These are phyloP conservation scores for Sclerotinia spermophila DNA, from an alignment of 2,329 filamentous ascomycete genomes.

Conservation along the genomic window DNA sequence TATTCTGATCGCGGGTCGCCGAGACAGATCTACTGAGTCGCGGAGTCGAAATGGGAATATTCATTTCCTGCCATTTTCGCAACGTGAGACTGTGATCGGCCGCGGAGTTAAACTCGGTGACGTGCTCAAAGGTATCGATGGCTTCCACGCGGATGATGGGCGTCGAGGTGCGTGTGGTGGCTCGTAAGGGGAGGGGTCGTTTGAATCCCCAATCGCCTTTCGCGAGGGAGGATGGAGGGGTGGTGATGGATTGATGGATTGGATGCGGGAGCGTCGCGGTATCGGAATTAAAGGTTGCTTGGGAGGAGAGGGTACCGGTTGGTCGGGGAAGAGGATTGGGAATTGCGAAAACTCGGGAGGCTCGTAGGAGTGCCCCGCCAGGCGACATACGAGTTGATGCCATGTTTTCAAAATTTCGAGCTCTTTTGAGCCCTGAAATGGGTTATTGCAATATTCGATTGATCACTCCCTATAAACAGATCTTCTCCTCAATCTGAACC, in stretches of 20 bases:
- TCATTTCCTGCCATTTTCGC: conserved; percentile 81
- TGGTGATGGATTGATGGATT: conserved; percentile 78
- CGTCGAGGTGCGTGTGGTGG: conserved; percentile 67
- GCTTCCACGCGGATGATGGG: conserved; percentile 73
- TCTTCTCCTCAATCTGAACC: background rate
- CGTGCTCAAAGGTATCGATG: conserved; percentile 79
- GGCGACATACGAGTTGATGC: conserved; percentile 48
- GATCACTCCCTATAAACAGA: background rate
- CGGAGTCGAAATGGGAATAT: conserved; percentile 63
- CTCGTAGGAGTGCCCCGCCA: conserved; percentile 69
- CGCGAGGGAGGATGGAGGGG: conserved; percentile 65
- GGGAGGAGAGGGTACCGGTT: conserved; percentile 46
- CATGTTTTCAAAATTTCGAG: conserved; percentile 28
- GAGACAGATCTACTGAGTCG: background rate
- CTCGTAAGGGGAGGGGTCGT: conserved; percentile 71
- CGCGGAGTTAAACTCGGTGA: conserved; percentile 84
- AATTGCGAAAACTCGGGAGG: conserved; percentile 85
- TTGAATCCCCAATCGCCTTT: conserved; percentile 94
- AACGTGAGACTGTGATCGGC: conserved; percentile 77
- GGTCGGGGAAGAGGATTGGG: conserved; percentile 70
- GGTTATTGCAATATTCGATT: background rate
- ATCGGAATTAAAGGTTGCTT: conserved; percentile 52
- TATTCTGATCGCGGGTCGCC: background rate
- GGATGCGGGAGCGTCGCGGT: conserved; percentile 74
- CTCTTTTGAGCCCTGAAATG: conserved; percentile 8